Evolutionary conservation across 23 red algal genomes (phyloP).

Genomic region (Gracilaria vermiculophylla): DNA sequence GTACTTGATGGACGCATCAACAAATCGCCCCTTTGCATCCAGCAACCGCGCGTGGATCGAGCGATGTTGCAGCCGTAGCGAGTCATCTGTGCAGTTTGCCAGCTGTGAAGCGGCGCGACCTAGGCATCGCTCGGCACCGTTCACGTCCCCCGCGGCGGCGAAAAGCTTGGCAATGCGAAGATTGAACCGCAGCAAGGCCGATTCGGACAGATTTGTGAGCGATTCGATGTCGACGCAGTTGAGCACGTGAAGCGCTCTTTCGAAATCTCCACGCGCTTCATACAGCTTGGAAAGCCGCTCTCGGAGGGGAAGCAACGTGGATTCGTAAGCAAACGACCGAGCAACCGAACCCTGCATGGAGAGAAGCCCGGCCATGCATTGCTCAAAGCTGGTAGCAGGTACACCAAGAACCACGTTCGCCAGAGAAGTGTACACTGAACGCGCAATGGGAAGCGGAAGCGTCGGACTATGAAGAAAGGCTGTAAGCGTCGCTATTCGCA

Average conservation of each 20-base stretch:
- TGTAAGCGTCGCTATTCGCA: neutral
- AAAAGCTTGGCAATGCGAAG: slow-evolving; percentile 71
- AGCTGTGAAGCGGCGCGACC: slow-evolving; percentile 67
- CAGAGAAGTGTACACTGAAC: slow-evolving; percentile 10
- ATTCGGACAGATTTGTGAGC: slow-evolving; percentile 23
- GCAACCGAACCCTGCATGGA: neutral
- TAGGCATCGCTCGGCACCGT: slow-evolving; percentile 52
- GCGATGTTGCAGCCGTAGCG: slow-evolving; percentile 44
- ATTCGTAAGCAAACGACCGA: slow-evolving; percentile 49
- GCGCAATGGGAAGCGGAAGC: slow-evolving; percentile 10
- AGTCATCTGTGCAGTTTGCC: slow-evolving; percentile 40
- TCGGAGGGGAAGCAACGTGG: slow-evolving; percentile 14
- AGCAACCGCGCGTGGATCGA: slow-evolving; percentile 54
- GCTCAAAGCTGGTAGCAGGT: neutral
- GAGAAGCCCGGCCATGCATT: neutral
- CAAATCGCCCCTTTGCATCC: slow-evolving; percentile 80
- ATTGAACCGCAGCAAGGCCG: slow-evolving; percentile 32
- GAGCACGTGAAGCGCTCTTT: slow-evolving; percentile 21
- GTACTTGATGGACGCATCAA: slow-evolving; percentile 78
- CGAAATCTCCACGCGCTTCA: slow-evolving; percentile 39
- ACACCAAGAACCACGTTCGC: neutral
- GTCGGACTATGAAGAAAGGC: neutral
- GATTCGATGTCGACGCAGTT: slow-evolving; percentile 30
- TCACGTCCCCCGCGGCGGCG: slow-evolving; percentile 19
- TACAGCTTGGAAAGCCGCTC: slow-evolving; percentile 33